These are phyloP conservation scores for Capsicum pubescens DNA, from an alignment of 257 asterid genomes.

Conservation along the genomic window DNA sequence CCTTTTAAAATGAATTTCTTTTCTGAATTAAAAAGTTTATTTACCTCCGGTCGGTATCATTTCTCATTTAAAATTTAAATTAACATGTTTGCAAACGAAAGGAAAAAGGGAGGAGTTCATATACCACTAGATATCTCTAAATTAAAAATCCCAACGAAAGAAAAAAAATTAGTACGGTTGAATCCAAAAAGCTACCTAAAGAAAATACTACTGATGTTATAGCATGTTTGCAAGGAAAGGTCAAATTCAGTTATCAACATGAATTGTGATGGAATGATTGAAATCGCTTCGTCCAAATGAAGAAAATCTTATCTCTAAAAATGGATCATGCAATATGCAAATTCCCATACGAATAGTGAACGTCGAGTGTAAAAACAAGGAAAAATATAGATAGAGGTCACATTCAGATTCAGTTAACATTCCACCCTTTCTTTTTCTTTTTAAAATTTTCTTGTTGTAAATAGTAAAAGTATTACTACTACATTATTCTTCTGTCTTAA, in stretches of 20 bases:
- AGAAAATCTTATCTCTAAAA: no score
- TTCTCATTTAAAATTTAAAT: no score
- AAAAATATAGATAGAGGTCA: neutral
- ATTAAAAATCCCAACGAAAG: neutral
- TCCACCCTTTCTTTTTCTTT: neutral
- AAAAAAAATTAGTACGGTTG: neutral
- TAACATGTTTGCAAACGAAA: neutral
- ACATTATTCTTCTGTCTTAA: neutral
- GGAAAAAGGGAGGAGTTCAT: neutral
- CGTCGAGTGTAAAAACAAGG: neutral
- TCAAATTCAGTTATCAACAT: neutral
- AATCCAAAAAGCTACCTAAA: neutral
- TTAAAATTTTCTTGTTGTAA: neutral
- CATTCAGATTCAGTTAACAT: neutral
- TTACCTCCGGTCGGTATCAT: neutral
- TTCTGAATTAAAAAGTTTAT: no score
- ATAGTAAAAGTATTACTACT: neutral
- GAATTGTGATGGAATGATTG: neutral
- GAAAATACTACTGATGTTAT: neutral
- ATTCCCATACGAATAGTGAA: no score
- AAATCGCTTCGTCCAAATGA: neutral
- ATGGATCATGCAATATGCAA: no score
- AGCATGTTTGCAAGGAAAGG: neutral
- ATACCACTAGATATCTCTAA: neutral
- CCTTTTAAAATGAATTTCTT: neutral